Evolutionary conservation across 1,284 basidiomycete species (phyloP).

Genomic region (Hypsizygus ulmarius): DNA sequence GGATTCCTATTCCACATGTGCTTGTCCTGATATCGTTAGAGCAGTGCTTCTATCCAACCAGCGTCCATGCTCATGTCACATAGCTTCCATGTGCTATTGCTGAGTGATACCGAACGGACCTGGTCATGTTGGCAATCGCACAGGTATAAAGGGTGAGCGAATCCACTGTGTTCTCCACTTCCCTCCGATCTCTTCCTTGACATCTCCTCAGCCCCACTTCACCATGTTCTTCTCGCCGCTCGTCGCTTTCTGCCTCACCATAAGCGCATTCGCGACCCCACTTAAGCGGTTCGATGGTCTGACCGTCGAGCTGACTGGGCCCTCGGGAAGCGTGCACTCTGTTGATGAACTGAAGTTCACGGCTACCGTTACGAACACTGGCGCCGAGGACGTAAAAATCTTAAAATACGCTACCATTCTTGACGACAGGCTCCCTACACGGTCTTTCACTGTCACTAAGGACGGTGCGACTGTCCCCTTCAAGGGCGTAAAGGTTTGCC

Average conservation of each 20-base stretch:
- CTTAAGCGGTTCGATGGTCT: constrained; percentile 31
- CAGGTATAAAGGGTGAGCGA: too few relatives aligned
- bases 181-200: too few relatives aligned
- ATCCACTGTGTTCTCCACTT: too few relatives aligned
- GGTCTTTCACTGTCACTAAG: constrained; percentile 43
- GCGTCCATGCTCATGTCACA: too few relatives aligned
- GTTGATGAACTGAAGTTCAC: constrained; percentile 35
- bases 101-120: too few relatives aligned
- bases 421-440: constrained; percentile 41
- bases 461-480: constrained; percentile 38
- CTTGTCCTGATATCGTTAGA: background rate
- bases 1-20: background rate
- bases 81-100: too few relatives aligned
- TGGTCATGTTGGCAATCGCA: too few relatives aligned
- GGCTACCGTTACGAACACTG: constrained; percentile 17
- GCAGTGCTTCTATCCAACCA: background rate
- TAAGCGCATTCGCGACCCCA: constrained; percentile 29
- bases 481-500: constrained; percentile 39
- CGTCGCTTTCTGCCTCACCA: constrained; percentile 26
- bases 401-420: constrained; percentile 35
- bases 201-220: too few relatives aligned
- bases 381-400: constrained; percentile 17
- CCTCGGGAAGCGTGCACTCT: constrained; percentile 32
- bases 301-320: constrained; percentile 31
- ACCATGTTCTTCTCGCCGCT: constrained; percentile 21